These are phyloP conservation scores for Cudoniella acicularis DNA, from an alignment of 495 filamentous ascomycete species.

Conservation along the genomic window DNA sequence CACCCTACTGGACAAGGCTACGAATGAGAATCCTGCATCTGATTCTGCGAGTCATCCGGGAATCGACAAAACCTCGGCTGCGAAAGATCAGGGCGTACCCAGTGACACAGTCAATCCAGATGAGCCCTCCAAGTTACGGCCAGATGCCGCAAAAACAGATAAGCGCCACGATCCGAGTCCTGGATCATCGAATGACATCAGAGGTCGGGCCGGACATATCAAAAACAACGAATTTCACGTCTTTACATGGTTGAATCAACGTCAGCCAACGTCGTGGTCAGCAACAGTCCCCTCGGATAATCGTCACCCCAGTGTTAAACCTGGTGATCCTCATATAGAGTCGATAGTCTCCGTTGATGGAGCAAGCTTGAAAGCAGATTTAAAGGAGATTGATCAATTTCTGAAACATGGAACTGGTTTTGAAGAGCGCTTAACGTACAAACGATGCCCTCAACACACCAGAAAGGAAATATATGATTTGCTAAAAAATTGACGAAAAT, in stretches of 20 bases:
- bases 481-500: neutral
- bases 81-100: too few species aligned
- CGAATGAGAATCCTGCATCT: too few species aligned
- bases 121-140: too few species aligned
- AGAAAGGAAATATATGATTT: constrained; percentile 9
- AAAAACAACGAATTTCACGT: constrained; percentile 20
- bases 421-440: constrained; percentile 14
- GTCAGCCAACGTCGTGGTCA: neutral
- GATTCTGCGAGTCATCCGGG: too few species aligned
- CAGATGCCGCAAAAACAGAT: too few species aligned
- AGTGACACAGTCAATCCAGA: too few species aligned
- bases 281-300: neutral
- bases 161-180: neutral
- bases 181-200: neutral
- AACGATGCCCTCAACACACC: constrained; percentile 1
- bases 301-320: neutral
- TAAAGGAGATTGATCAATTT: constrained; percentile 21
- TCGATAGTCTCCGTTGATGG: neutral
- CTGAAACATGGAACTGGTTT: constrained; percentile 10
- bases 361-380: constrained; percentile 4
- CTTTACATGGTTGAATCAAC: constrained; percentile 23
- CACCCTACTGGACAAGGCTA: too few species aligned
- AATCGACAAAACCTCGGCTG: too few species aligned
- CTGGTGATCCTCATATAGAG: neutral
- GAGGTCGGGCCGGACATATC: too few species aligned